phyloP scores from a whole-genome alignment of 495 filamentous ascomycete genomes.

The Aspergillus affinis region DNA sequence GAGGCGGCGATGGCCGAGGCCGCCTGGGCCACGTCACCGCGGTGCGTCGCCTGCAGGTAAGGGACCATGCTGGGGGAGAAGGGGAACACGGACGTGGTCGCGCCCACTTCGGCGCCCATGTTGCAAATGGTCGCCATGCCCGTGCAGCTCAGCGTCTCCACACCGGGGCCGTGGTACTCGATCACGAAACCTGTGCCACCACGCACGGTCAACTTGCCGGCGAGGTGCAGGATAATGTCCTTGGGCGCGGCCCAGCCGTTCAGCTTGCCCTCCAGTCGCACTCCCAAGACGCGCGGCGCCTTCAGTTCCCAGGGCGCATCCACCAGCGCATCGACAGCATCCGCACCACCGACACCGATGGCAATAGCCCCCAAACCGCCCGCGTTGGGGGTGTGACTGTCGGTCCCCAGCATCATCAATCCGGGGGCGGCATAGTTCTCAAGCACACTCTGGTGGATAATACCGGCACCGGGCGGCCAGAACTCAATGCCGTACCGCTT shows the following conservation, averaged over 20 bases:
- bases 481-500: slow-evolving; percentile 98
- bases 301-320: slow-evolving; percentile 97
- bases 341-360: slow-evolving; percentile 95
- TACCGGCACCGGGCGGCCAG: slow-evolving; percentile 98
- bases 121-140: slow-evolving; percentile 93
- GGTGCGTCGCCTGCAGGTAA: slow-evolving; percentile 83
- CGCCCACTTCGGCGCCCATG: slow-evolving; percentile 93
- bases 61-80: slow-evolving; percentile 67
- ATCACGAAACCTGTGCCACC: slow-evolving; percentile 94
- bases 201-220: slow-evolving; percentile 87
- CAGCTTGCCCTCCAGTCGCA: slow-evolving; percentile 78
- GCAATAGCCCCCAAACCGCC: slow-evolving; percentile 92
- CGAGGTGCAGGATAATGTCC: slow-evolving; percentile 88
- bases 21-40: slow-evolving; percentile 66
- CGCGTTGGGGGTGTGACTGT: slow-evolving; percentile 96
- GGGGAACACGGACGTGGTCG: slow-evolving; percentile 93
- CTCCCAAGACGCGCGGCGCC: slow-evolving; percentile 85
- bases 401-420: slow-evolving; percentile 98
- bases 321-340: slow-evolving; percentile 95
- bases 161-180: slow-evolving; percentile 89
- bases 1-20: slow-evolving; percentile 44
- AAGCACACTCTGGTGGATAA: slow-evolving; percentile 96
- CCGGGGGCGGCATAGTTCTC: slow-evolving; percentile 98
- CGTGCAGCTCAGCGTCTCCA: slow-evolving; percentile 84
- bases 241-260: slow-evolving; percentile 92